Evolutionary conservation across 257 asterid genomes (phyloP).

Genomic region (Plantago ovata): DNA sequence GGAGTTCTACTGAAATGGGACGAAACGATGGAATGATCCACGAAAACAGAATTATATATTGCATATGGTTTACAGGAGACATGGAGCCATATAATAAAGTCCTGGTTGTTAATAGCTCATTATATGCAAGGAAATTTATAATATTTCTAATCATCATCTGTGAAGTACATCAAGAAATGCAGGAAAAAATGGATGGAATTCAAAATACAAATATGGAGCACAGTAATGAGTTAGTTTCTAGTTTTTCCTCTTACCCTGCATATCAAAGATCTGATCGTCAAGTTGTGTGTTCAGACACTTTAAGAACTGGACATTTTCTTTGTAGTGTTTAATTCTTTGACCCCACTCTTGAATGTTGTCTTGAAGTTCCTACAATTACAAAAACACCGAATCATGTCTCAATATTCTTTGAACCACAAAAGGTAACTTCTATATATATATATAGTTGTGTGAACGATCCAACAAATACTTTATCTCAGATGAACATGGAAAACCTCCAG

Average conservation of each 20-base stretch:
- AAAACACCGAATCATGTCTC: slow-evolving; percentile 11
- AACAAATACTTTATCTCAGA: not conserved
- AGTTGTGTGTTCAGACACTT: slow-evolving; percentile 34
- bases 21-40: slow-evolving; percentile 1
- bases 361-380: slow-evolving; percentile 53
- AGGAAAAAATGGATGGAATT: slow-evolving; percentile 4
- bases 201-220: not conserved
- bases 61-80: slow-evolving; percentile 8
- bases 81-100: too few species aligned
- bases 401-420: not conserved
- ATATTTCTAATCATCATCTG: not conserved
- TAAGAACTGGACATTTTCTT: slow-evolving; percentile 51
- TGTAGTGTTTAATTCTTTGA: slow-evolving; percentile 59
- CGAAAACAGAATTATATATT: slow-evolving; percentile 12
- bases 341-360: slow-evolving; percentile 56
- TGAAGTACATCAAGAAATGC: not conserved
- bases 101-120: too few species aligned
- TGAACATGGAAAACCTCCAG: not conserved
- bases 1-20: slow-evolving; percentile 13
- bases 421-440: slow-evolving; percentile 10
- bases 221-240: not conserved
- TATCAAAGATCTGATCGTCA: slow-evolving; percentile 57
- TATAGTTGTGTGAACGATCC: not conserved
- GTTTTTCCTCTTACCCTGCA: slow-evolving; percentile 37
- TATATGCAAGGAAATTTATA: not conserved